Base-by-base conservation (phyloP, 2,329 filamentous ascomycete species). In the Fusarium scirpi region DNA sequence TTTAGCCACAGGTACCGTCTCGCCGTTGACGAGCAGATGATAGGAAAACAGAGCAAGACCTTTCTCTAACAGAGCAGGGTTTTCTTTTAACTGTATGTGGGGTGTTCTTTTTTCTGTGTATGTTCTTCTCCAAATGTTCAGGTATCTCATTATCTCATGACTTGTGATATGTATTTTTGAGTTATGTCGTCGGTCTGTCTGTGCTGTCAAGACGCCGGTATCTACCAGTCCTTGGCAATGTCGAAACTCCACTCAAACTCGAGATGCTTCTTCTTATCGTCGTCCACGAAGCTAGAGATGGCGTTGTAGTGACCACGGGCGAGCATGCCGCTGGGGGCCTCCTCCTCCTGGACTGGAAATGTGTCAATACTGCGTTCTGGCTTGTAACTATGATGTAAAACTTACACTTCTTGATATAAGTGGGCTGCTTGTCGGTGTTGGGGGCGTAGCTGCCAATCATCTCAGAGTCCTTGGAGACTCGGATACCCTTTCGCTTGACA, bases 361-460 rank as follows among this genome's bases (percentile, higher is more conserved):
- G 34, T 34, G 64, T 66, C 47, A 58, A 58, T 44, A n/a, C 38
- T 16, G 13, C 10, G 29, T 20, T 30, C 38, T 43, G 24, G 6
- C 15, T 20, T 10, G 6, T 15, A 25, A 11, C 25, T 30, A n/a
- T 15, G 29, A 15, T 44, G 20, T 29, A 20, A 16, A 52, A 84
- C 93, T 84, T 89, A 97, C 94, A 98, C 79, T 92, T 92, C 88
- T 98, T 98, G 81, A 90, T 90, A 82, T 98, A 97, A 69, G 91
- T 81, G 12, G 92, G 90, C 82, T 93, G 93, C 82, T 94, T 92
- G 69, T 94, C 92, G 20, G 95, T 98, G 85, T 91, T 98, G 72
- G 96, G 96, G 58, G 94, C 92, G 78, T 95, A 99, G 76, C 93
- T 97, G 74, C 95, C 94, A 87, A 99, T 92, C 96, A 99, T 99